Base-by-base conservation (phyloP, 306 rosid genomes). In the Prunus padus region DNA sequence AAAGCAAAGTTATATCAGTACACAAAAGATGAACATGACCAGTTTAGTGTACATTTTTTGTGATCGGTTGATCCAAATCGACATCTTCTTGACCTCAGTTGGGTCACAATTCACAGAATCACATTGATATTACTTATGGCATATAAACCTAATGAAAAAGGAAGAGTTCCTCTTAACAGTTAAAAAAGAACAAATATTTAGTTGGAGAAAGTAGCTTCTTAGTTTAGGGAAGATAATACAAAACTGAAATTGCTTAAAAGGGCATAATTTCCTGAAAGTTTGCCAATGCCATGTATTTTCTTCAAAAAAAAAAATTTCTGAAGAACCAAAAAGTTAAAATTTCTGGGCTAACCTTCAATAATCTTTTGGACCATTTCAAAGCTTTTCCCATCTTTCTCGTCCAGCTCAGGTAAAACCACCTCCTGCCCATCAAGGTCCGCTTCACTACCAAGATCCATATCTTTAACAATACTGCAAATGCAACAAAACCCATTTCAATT, bases 281-380 rank as follows among this genome's bases (percentile, higher is more conserved):
- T 37, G 42, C 42, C 42, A 37, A 6, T 37, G 42, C 42, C 42
- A 37, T 37, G 42, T 6, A 37, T 37, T 37, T 37, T 37, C 42
- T 37, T 37, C 9, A n/a, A n/a, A n/a, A n/a, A n/a, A n/a, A n/a
- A n/a, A n/a, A n/a, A n/a, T n/a, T n/a, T 5, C 20, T 18, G 20
- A 14, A 52, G 2, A 15, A 52, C 7, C 23, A 11, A 69, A 54
- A 45, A 19, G 66, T 60, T 1, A 55, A 74, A 72, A 10, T 54
- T 11, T 8, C 20, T 11, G 50, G 57, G 72, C 71, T 33, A 44
- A 91, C 97, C 97, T 83, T 84, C 60, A 30, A 92, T 80, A 49
- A 75, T 74, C 20, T 67, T 83, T 42, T 79, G 86, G 64, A 94
- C 86, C 68, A 62, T 67, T 13, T 73, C 87, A 68, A 74, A 76